Conservation (phyloP, 2,329 filamentous ascomycete genomes). For the Cytospora leucostoma region DNA sequence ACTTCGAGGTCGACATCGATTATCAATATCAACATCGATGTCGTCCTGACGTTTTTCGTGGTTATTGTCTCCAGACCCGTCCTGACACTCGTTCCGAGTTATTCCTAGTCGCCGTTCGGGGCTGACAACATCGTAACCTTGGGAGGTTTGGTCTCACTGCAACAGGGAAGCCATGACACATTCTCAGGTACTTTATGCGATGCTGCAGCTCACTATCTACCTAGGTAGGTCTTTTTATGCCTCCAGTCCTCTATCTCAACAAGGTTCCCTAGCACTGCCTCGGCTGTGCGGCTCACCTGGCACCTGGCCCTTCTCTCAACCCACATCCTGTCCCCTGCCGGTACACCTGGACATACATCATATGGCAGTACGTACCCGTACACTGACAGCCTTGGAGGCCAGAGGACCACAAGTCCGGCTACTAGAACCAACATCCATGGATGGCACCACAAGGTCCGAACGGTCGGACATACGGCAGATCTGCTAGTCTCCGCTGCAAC, state of each 20-base stretch:
- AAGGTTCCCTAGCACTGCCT: background rate
- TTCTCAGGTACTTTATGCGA: background rate
- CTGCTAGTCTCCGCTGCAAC: constrained; percentile 1
- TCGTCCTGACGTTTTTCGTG: background rate
- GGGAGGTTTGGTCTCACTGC: background rate
- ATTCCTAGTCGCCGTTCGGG: background rate
- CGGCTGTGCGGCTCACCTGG: background rate
- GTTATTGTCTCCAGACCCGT: background rate
- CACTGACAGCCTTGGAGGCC: background rate
- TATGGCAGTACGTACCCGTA: background rate
- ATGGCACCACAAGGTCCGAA: background rate
- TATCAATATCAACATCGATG: background rate
- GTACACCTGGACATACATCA: background rate
- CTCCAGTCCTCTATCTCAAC: background rate
- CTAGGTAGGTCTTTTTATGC: background rate
- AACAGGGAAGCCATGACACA: background rate
- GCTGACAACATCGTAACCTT: background rate
- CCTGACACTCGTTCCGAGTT: background rate
- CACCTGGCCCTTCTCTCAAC: background rate
- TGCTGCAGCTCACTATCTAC: background rate
- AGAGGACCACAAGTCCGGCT: background rate
- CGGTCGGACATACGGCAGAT: background rate
- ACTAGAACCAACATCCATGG: background rate
- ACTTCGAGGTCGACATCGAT: background rate
- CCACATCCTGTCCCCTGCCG: background rate